A percentile compares a stretch with the other conserved stretches of the same genome.
These are phyloP conservation scores for Plectosphaerella plurivora DNA, from an alignment of 2,329 filamentous ascomycete species.

Conservation along the genomic window DNA sequence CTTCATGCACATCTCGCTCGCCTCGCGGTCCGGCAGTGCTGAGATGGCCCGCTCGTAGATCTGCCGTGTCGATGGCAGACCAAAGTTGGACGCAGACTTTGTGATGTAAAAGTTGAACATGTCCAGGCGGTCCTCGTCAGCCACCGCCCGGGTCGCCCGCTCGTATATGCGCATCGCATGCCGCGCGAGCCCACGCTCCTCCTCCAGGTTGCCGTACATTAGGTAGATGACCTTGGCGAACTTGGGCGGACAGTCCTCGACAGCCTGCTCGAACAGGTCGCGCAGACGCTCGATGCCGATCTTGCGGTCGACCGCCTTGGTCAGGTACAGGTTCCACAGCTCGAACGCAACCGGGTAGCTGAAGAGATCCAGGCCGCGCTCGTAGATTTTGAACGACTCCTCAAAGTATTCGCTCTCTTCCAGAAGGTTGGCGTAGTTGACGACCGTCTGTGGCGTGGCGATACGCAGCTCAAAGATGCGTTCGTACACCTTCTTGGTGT, in stretches of 20 bases:
- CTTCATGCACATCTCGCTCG: constrained; percentile 96
- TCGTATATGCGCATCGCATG: constrained; percentile 99
- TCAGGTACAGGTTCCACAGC: constrained; percentile 96
- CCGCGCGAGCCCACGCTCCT: constrained; percentile 87
- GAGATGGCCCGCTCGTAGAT: constrained; percentile 97
- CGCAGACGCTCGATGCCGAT: constrained; percentile 91
- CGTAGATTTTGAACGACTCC: constrained; percentile 96
- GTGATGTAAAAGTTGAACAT: constrained; percentile 99
- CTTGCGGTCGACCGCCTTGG: constrained; percentile 93
- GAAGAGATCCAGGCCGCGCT: constrained; percentile 95
- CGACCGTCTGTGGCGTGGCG: constrained; percentile 94
- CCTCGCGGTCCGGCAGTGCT: constrained; percentile 87
- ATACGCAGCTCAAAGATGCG: constrained; percentile 97
- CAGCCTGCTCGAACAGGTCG: constrained; percentile 94
- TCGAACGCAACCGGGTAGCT: constrained; percentile 97
- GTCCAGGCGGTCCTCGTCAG: constrained; percentile 88
- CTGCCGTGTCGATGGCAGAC: constrained; percentile 84
- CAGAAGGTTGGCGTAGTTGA: constrained; percentile 94
- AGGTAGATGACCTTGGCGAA: constrained; percentile 95
- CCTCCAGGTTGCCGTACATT: constrained; percentile 97
- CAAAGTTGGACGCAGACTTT: constrained; percentile 97
- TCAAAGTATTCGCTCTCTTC: constrained; percentile 95
- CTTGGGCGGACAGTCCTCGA: constrained; percentile 89
- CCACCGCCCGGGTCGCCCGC: constrained; percentile 87
- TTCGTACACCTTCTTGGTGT: constrained; percentile 93